These are phyloP conservation scores for Moelleriella libera DNA, from an alignment of 2,329 filamentous ascomycete species.

Conservation along the genomic window DNA sequence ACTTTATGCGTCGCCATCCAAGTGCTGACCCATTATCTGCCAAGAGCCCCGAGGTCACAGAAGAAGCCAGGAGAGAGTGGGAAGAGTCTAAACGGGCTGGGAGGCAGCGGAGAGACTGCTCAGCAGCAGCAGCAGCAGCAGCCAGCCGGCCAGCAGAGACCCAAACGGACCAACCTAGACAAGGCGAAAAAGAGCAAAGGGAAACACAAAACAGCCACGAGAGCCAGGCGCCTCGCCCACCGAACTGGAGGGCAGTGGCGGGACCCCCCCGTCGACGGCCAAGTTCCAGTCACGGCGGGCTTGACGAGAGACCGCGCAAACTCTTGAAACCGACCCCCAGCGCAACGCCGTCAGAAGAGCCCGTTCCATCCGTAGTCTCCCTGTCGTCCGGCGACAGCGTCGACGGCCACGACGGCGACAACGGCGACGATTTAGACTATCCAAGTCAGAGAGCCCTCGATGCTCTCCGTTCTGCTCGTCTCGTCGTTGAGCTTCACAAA, in stretches of 20 bases:
- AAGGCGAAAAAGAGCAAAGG: neutral
- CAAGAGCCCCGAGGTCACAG: conserved; percentile 16
- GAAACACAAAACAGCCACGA: conserved; percentile 2
- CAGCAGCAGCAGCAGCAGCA: too few species aligned
- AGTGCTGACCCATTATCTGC: neutral
- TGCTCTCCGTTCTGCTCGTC: conserved; percentile 1
- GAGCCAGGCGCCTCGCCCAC: conserved; percentile 12
- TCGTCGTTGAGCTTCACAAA: conserved; percentile 17
- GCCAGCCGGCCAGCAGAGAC: too few species aligned
- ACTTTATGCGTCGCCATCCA: neutral
- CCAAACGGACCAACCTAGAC: too few species aligned
- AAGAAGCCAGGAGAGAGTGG: conserved; percentile 19
- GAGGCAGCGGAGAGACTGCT: too few species aligned
- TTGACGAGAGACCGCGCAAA: conserved; percentile 8
- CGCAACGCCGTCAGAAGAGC: conserved; percentile 14
- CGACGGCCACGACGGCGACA: conserved; percentile 6
- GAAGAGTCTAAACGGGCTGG: conserved; percentile 8
- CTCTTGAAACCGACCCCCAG: conserved; percentile 8
- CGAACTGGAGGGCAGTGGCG: too few species aligned
- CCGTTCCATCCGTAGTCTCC: conserved; percentile 15
- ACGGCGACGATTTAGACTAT: neutral
- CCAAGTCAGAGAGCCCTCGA: neutral
- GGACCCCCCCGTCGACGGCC: neutral
- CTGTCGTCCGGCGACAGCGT: conserved; percentile 10
- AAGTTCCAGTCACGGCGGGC: neutral